Conservation (phyloP, 2,329 filamentous ascomycete species). For the Byssothecium circinans region DNA sequence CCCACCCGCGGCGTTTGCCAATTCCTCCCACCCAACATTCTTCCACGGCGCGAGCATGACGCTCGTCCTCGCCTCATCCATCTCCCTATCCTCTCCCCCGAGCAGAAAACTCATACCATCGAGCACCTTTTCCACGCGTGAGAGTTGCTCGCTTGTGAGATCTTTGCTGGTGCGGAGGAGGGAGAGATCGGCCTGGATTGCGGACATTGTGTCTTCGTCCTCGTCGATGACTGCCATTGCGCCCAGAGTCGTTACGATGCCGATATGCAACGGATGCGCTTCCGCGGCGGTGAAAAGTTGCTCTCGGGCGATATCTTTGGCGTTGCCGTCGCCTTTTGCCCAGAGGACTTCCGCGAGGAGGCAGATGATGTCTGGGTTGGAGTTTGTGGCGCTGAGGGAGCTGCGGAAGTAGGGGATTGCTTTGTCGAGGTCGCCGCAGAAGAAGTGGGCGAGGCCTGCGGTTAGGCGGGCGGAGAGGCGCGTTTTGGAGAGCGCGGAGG, state of each 20-base stretch:
- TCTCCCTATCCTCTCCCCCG: conserved; percentile 50
- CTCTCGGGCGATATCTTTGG: conserved; percentile 74
- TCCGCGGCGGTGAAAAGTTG: conserved; percentile 81
- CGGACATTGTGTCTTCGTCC: conserved; percentile 77
- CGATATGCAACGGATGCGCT: conserved; percentile 71
- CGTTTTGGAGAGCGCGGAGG: conserved; percentile 67
- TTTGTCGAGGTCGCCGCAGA: conserved; percentile 63
- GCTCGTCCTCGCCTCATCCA: conserved; percentile 70
- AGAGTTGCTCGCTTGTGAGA: conserved; percentile 65
- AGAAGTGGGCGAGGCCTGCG: conserved; percentile 80
- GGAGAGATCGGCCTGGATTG: conserved; percentile 77
- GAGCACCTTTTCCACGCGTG: conserved; percentile 72
- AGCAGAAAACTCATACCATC: conserved; percentile 69
- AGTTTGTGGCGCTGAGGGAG: conserved; percentile 74
- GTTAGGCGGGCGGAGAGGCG: conserved; percentile 85
- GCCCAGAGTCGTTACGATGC: conserved; percentile 77
- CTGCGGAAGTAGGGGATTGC: conserved; percentile 79
- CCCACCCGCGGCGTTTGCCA: conserved; percentile 60
- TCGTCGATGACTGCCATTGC: conserved; percentile 80
- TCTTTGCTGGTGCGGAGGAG: conserved; percentile 68
- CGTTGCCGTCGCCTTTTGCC: conserved; percentile 77
- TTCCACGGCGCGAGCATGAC: conserved; percentile 80
- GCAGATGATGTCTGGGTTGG: conserved; percentile 81
- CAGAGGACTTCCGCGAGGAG: conserved; percentile 89
- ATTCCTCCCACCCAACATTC: conserved; percentile 76